phyloP scores from a whole-genome alignment of 2,329 filamentous ascomycete species.

The Cytospora piceicola region DNA sequence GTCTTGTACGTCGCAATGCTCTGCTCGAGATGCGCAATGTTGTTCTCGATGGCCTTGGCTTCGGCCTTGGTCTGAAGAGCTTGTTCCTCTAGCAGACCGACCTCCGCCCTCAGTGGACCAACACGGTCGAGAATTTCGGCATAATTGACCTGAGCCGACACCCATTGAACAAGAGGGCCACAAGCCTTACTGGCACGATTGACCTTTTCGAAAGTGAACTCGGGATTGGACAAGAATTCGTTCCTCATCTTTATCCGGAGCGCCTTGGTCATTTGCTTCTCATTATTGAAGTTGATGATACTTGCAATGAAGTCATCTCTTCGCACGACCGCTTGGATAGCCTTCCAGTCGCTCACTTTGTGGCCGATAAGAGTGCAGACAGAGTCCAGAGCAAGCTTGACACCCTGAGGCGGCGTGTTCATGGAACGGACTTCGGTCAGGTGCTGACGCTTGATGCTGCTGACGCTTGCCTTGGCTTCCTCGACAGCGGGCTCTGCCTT shows the following conservation, averaged over 20 bases:
- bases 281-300: constrained; percentile 97
- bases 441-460: constrained; percentile 97
- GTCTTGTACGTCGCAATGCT: constrained; percentile 96
- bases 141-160: constrained; percentile 93
- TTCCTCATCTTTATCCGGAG: constrained; percentile 87
- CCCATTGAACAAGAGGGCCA: constrained; percentile 96
- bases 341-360: constrained; percentile 88
- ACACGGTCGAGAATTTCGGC: constrained; percentile 96
- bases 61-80: constrained; percentile 91
- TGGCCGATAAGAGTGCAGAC: constrained; percentile 94
- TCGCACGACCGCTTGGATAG: constrained; percentile 84
- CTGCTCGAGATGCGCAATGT: constrained; percentile 79
- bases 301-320: constrained; percentile 96
- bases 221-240: constrained; percentile 88
- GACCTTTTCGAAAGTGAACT: constrained; percentile 95
- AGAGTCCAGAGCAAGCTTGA: constrained; percentile 90
- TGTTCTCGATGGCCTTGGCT: constrained; percentile 87
- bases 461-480: constrained; percentile 93
- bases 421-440: constrained; percentile 97
- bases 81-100: constrained; percentile 82
- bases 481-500: constrained; percentile 90
- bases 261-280: constrained; percentile 85
- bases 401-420: constrained; percentile 87
- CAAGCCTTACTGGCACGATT: constrained; percentile 96
- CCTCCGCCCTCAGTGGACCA: constrained; percentile 88